Evolutionary conservation across 192 early-diverging fungal genomes (phyloP).

Genomic region (Coemansia sp.): DNA sequence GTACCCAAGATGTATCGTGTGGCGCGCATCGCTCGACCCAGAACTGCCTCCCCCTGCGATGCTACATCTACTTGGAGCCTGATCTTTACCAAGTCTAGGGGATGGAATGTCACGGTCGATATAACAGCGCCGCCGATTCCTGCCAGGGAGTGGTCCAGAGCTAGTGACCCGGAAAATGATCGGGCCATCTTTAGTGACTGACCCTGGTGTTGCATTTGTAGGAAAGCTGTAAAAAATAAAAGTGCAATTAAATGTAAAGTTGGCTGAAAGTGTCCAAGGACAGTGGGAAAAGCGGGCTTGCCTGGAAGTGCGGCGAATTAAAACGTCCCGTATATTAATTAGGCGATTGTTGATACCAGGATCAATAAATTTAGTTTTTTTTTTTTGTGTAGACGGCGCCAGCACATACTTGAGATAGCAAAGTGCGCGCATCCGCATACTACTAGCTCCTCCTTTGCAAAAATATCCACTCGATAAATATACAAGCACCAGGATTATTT

Average conservation of each 20-base stretch:
- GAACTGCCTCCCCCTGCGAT: conserved; percentile 45
- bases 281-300: not conserved
- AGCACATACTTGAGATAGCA: too few relatives aligned
- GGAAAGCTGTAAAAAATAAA: not conserved
- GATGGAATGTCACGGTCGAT: conserved; percentile 82
- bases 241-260: not conserved
- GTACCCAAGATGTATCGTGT: conserved; percentile 57
- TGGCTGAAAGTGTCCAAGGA: not conserved
- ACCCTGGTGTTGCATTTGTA: conserved; percentile 13
- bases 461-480: not conserved
- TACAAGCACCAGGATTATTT: conserved; percentile 3
- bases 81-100: conserved; percentile 94
- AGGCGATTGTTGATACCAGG: not conserved
- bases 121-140: conserved; percentile 84
- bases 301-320: not conserved
- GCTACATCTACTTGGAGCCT: conserved; percentile 80
- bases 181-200: conserved; percentile 24
- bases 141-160: conserved; percentile 81
- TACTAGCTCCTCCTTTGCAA: not conserved
- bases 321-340: not conserved
- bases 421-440: not conserved
- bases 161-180: conserved; percentile 47
- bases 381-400: not conserved
- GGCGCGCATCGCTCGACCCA: conserved; percentile 70
- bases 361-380: not conserved